Evolutionary conservation across 805 yeast species (phyloP).

Genomic region (Diddensiella caesifluorescens): DNA sequence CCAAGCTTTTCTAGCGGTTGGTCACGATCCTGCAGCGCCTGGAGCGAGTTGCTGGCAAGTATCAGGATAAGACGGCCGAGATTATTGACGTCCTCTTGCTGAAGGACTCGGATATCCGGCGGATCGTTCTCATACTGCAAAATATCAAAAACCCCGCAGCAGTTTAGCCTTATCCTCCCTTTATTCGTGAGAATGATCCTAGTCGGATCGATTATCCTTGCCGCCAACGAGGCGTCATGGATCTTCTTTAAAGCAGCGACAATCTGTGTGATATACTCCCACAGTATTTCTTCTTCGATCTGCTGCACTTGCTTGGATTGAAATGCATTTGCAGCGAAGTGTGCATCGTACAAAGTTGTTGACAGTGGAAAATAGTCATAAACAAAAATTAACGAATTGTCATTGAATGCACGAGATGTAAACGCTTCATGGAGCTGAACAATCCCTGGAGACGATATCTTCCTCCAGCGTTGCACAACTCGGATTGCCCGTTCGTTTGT

Average conservation of each 20-base stretch:
- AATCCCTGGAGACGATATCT: conserved; percentile 42
- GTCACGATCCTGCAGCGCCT: conserved; percentile 12
- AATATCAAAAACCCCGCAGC: conserved; percentile 68
- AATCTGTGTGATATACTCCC: conserved; percentile 75
- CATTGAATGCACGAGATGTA: conserved; percentile 81
- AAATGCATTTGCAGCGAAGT: conserved; percentile 43
- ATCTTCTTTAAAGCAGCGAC: conserved; percentile 60
- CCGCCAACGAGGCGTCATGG: conserved; percentile 61
- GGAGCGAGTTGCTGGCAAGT: conserved; percentile 37
- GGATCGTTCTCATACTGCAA: conserved; percentile 35
- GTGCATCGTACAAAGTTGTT: conserved; percentile 62
- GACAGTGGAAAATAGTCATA: conserved; percentile 85
- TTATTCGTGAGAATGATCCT: conserved; percentile 70
- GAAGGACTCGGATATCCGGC: conserved; percentile 30
- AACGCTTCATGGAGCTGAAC: conserved; percentile 75
- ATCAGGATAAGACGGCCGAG: conserved; percentile 59
- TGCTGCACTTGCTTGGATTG: conserved; percentile 27
- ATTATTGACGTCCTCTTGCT: conserved; percentile 50
- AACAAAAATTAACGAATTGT: conserved; percentile 64
- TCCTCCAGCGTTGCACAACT: conserved; percentile 63
- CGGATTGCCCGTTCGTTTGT: conserved; percentile 55
- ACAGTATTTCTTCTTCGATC: conserved; percentile 61
- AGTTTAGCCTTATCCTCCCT: conserved; percentile 64
- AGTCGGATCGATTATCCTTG: conserved; percentile 56
- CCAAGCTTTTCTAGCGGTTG: conserved; percentile 23